Evolutionary conservation across 192 early-diverging fungal species (phyloP).

Genomic region (Polychytrium aggregatum): DNA sequence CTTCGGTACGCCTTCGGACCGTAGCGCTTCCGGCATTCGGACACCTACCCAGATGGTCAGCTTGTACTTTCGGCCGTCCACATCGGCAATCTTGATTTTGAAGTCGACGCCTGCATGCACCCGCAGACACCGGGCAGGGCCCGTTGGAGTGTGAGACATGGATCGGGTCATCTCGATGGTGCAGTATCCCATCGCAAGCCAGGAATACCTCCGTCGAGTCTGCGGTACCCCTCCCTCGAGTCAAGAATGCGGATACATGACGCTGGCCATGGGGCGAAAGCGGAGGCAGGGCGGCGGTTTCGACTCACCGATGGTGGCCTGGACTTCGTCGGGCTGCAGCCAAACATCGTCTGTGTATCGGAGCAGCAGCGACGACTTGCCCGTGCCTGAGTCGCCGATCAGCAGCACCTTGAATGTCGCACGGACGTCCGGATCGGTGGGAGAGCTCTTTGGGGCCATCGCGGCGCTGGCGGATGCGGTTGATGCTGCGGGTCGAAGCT

Average conservation of each 20-base stretch:
- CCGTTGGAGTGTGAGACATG: neutral
- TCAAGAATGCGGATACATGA: too few species aligned
- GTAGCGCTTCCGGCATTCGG: too few species aligned
- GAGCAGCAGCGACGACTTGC: conserved; percentile 85
- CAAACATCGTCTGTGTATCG: conserved; percentile 93
- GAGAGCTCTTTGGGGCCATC: too few species aligned
- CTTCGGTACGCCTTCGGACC: too few species aligned
- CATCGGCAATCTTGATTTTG: conserved; percentile 81
- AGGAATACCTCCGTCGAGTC: neutral
- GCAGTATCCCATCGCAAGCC: neutral
- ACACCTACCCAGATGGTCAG: conserved; percentile 87
- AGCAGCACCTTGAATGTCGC: conserved; percentile 90
- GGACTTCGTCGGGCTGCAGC: conserved; percentile 75
- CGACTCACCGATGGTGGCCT: conserved; percentile 64
- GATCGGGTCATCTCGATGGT: neutral
- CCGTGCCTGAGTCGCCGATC: conserved; percentile 91
- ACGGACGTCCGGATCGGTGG: conserved; percentile 9
- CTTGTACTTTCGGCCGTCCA: conserved; percentile 85
- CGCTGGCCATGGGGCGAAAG: too few species aligned
- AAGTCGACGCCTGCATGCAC: conserved; percentile 88
- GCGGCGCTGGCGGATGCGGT: too few species aligned
- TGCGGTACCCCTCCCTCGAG: neutral
- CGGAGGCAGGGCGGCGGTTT: too few species aligned
- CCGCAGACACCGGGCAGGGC: too few species aligned
- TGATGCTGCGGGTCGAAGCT: too few species aligned